These are phyloP conservation scores for Emericellopsis atlantica DNA, from an alignment of 2,329 filamentous ascomycete species.

Conservation along the genomic window DNA sequence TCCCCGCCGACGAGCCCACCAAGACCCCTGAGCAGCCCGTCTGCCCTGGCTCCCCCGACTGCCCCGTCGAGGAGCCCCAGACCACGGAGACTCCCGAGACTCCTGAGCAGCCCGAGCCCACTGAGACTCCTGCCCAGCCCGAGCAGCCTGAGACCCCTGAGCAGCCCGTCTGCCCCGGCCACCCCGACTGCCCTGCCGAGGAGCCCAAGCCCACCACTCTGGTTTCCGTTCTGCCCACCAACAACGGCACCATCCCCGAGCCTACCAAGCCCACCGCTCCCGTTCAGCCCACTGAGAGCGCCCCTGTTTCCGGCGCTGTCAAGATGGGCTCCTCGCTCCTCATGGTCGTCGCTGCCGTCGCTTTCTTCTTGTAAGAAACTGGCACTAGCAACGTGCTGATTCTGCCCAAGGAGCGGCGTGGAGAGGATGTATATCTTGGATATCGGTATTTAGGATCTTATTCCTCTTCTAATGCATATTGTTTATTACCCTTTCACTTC, in stretches of 20 bases:
- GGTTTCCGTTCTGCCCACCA: slow-evolving; percentile 1
- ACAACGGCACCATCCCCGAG: slow-evolving; percentile 5
- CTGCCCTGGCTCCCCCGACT: neutral
- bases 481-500: neutral
- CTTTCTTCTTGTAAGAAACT: slow-evolving; percentile 8
- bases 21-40: neutral
- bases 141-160: slow-evolving; percentile 1
- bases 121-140: slow-evolving; percentile 1
- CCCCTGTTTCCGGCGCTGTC: slow-evolving; percentile 6
- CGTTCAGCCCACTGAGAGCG: slow-evolving; percentile 4
- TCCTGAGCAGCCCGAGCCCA: neutral
- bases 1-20: neutral
- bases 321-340: slow-evolving; percentile 8
- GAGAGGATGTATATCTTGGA: neutral
- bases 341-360: slow-evolving; percentile 7
- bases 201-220: neutral
- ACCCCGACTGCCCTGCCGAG: neutral
- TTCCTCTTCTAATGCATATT: neutral
- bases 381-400: neutral
- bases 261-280: neutral
- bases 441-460: too few species aligned
- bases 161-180: slow-evolving; percentile 1
- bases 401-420: neutral
- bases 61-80: neutral
- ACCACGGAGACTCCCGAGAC: neutral